A percentile compares a stretch with the other conserved stretches of the same genome.
Conservation (phyloP, 768 basidiomycete genomes). For the Collybia sp. region DNA sequence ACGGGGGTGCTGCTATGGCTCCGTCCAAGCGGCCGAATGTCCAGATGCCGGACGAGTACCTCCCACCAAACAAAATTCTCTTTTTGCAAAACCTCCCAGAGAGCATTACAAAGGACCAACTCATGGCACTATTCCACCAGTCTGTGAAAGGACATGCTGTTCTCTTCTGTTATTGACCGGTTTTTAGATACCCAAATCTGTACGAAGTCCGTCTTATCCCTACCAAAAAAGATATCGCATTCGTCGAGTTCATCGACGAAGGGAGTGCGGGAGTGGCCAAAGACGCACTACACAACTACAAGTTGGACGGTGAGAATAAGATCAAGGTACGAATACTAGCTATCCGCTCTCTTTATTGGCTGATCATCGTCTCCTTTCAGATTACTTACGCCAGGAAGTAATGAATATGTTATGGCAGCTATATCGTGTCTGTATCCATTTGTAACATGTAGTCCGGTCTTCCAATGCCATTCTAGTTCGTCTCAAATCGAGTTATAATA, state of each 20-base stretch:
- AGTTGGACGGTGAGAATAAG: conserved; percentile 95
- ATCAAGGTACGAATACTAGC: conserved; percentile 65
- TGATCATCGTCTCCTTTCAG: conserved; percentile 28
- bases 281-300: conserved; percentile 96
- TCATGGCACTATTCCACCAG: conserved; percentile 90
- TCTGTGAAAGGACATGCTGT: conserved; percentile 21
- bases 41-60: conserved; percentile 99
- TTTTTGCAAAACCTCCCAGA: conserved; percentile 98
- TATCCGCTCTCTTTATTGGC: conserved; percentile 6
- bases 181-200: conserved; percentile 81
- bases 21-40: conserved; percentile 77
- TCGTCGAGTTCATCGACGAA: conserved; percentile 97
- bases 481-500: too few species aligned
- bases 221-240: conserved; percentile 95
- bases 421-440: too few species aligned
- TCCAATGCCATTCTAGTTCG: too few species aligned
- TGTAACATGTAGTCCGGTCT: too few species aligned
- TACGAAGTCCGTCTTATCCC: conserved; percentile 98
- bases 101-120: conserved; percentile 86
- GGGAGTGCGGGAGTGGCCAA: conserved; percentile 86
- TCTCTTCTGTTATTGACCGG: not conserved
- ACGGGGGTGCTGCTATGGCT: conserved; percentile 61
- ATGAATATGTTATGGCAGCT: conserved; percentile 1
- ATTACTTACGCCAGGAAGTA: conserved; percentile 77
- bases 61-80: conserved; percentile 98